Evolutionary conservation across 2,329 filamentous ascomycete genomes (phyloP).

Genomic region (Aureobasidium sp.): DNA sequence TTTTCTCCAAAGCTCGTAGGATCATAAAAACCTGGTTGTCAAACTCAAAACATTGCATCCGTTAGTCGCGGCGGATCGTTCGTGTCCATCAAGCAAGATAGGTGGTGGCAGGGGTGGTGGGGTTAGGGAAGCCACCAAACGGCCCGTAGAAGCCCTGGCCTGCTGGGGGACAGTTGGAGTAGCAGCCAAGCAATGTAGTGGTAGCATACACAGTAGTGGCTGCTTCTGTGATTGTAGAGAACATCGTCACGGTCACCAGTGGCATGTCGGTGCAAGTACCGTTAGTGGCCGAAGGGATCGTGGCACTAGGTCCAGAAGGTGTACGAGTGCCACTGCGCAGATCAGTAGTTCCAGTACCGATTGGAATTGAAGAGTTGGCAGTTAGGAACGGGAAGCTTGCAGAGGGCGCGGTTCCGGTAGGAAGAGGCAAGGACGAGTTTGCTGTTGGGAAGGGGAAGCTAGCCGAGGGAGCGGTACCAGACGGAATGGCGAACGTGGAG

Average conservation of each 20-base stretch:
- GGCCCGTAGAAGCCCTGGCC: constrained; percentile 9
- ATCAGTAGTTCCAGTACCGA: neutral
- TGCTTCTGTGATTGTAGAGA: constrained; percentile 1
- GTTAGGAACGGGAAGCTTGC: constrained; percentile 4
- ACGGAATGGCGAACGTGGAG: neutral
- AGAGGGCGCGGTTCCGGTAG: neutral
- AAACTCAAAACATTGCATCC: neutral
- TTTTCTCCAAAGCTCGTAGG: neutral
- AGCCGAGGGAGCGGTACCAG: neutral
- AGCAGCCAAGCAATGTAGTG: constrained; percentile 15
- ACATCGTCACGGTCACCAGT: neutral
- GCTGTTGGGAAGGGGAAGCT: neutral
- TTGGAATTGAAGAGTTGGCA: neutral
- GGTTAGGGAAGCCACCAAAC: neutral
- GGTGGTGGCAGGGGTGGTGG: neutral
- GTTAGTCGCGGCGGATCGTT: neutral
- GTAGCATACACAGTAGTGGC: constrained; percentile 5
- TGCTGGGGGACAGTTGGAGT: constrained; percentile 12
- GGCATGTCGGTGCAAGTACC: neutral
- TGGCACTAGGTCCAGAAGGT: neutral
- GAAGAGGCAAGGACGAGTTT: neutral
- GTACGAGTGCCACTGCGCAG: constrained; percentile 1
- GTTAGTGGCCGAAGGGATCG: neutral
- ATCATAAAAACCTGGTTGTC: neutral
- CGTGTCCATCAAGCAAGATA: neutral